A percentile compares a stretch with the other conserved stretches of the same genome.
These are phyloP conservation scores for Trichodelitschia bisporula DNA, from an alignment of 495 filamentous ascomycete species.

Conservation along the genomic window DNA sequence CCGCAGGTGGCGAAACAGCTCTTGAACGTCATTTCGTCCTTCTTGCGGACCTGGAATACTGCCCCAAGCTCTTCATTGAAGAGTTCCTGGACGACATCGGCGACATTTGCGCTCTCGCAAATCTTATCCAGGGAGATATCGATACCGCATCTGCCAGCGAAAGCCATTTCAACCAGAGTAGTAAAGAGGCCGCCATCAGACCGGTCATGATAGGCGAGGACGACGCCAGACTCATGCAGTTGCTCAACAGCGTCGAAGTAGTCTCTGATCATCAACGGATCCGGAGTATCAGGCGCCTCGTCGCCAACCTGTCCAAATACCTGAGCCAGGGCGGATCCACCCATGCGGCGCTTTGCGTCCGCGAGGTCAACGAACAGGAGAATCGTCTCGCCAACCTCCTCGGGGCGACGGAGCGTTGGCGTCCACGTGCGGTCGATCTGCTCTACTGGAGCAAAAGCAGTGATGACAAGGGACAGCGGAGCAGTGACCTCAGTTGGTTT, in stretches of 20 bases:
- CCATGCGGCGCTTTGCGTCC: constrained; percentile 48
- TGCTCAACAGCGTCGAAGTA: constrained; percentile 78
- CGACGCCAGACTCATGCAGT: constrained; percentile 63
- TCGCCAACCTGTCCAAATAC: constrained; percentile 72
- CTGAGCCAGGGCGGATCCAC: constrained; percentile 82
- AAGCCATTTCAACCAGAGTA: constrained; percentile 91
- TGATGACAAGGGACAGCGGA: constrained; percentile 70
- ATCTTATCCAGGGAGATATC: constrained; percentile 64
- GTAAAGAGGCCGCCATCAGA: constrained; percentile 89
- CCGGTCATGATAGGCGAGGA: constrained; percentile 84
- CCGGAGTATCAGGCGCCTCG: constrained; percentile 62
- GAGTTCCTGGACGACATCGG: constrained; percentile 45
- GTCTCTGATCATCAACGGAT: constrained; percentile 60
- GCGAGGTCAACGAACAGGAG: constrained; percentile 84
- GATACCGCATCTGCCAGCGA: constrained; percentile 78
- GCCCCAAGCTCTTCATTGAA: constrained; percentile 97
- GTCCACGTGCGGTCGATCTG: constrained; percentile 79
- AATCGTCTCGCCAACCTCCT: constrained; percentile 75
- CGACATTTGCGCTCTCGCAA: constrained; percentile 24
- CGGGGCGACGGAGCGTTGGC: constrained; percentile 52
- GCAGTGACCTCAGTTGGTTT: constrained; percentile 66
- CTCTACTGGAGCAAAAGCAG: constrained; percentile 64
- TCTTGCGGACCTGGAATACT: constrained; percentile 78
- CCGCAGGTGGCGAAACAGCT: constrained; percentile 83
- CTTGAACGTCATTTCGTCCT: constrained; percentile 63